phyloP scores from a whole-genome alignment of 179 eudicot genomes.

The Silene vulgaris region DNA sequence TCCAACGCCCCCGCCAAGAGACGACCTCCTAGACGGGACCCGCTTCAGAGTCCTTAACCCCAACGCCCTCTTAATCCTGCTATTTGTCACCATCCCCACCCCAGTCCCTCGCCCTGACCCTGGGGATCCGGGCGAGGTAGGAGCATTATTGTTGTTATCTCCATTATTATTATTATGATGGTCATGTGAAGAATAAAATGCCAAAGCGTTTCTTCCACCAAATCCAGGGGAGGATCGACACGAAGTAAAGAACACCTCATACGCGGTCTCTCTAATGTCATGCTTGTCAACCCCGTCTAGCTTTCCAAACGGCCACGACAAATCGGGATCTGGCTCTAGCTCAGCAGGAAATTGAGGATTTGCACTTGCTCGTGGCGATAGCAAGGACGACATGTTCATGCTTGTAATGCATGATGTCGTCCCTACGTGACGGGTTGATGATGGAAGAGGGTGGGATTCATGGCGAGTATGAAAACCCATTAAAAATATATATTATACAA shows the following conservation, averaged over 20 bases:
- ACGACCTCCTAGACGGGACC: conserved; percentile 42
- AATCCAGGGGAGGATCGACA: conserved; percentile 95
- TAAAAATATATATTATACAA: background rate
- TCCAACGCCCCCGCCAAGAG: conserved; percentile 31
- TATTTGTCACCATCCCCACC: conserved; percentile 78
- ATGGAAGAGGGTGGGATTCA: conserved; percentile 23
- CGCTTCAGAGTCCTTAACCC: conserved; percentile 60
- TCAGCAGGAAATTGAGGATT: background rate
- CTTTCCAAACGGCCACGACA: conserved; percentile 50
- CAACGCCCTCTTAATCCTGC: conserved; percentile 65
- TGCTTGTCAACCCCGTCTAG: conserved; percentile 54
- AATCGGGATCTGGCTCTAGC: conserved; percentile 31
- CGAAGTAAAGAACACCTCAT: conserved; percentile 85
- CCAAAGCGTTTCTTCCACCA: conserved; percentile 54
- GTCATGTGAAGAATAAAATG: conserved; percentile 38
- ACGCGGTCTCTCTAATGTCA: conserved; percentile 72
- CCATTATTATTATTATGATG: conserved; percentile 19
- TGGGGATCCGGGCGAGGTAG: conserved; percentile 36
- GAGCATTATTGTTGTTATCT: conserved; percentile 19
- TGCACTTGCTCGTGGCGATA: background rate
- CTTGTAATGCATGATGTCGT: conserved; percentile 16
- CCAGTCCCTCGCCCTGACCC: conserved; percentile 41
- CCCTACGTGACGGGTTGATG: conserved; percentile 16
- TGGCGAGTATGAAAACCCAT: conserved; percentile 29
- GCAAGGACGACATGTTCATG: background rate